A percentile compares a stretch with the other conserved stretches of the same genome.
These are phyloP conservation scores for Pilatotrama ljubarskyi DNA, from an alignment of 768 basidiomycete species.

Conservation along the genomic window DNA sequence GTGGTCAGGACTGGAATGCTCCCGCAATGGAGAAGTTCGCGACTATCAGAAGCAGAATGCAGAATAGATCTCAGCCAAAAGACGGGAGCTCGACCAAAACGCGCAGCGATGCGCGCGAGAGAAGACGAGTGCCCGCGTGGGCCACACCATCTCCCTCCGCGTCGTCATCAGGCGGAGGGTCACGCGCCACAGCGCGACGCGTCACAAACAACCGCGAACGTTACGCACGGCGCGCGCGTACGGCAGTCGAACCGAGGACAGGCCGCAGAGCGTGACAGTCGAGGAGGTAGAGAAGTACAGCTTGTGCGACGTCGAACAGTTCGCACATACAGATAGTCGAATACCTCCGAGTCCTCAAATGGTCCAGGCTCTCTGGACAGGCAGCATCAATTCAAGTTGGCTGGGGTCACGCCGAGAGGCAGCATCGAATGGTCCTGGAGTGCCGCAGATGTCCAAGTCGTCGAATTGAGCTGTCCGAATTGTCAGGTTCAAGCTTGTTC, in stretches of 20 bases:
- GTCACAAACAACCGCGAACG: not conserved
- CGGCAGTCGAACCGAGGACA: not conserved
- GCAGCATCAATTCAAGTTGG: constrained; percentile 12
- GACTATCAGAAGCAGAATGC: constrained; percentile 7
- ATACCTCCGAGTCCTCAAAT: not conserved
- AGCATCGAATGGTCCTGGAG: constrained; percentile 35
- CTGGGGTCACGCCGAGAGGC: constrained; percentile 46
- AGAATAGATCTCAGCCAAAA: not conserved
- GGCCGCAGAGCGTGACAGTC: not conserved
- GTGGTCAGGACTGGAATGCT: not conserved
- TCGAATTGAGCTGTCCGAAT: constrained; percentile 47
- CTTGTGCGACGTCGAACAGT: not conserved
- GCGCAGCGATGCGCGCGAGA: not conserved
- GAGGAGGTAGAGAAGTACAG: not conserved
- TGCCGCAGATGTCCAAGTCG: constrained; percentile 49
- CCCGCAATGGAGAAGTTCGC: not conserved
- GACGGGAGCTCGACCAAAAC: not conserved
- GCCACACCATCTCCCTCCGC: constrained; percentile 4
- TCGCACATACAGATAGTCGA: not conserved
- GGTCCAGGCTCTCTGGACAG: not conserved
- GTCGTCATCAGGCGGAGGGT: constrained; percentile 5
- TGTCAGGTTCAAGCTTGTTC: not conserved
- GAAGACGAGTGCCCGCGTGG: constrained; percentile 15
- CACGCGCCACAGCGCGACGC: not conserved
- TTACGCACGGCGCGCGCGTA: not conserved